Evolutionary conservation across 2,329 filamentous ascomycete genomes (phyloP), one percentile per base, ranked within the genome.

Genomic region (Aspergillus neoniger): DNA sequence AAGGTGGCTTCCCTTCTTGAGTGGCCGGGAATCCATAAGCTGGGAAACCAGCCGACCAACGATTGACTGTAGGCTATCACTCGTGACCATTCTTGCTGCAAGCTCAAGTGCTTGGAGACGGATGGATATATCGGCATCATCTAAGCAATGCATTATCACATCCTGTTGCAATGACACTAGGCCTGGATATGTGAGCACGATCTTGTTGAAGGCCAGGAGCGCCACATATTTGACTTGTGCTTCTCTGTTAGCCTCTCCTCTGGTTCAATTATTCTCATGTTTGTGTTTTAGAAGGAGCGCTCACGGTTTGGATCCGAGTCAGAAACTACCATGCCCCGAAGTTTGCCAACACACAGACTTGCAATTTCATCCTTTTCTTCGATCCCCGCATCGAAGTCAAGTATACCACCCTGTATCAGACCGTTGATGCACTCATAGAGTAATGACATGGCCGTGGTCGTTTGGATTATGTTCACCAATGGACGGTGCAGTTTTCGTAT

Each of bases 361-460:
- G 95, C 95, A 71, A 99, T 92, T 75, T 97, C 93, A 67, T 98
- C 93, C 41, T 91, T 90, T 57, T 94, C 93, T 36, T 88, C 84
- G 19, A 88, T 86, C 56, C 91, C 91, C 65, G 93, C 91, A 28
- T 88, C 87, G 48, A 89, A 91, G 32, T 92, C 91, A 53, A 99
- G 81, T 59, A 99, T 96, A 0, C 95, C 95, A 28, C 95, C 95
- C 74, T 97, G 93, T 61, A 99, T 96, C 64, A 99, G 96, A 23
- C 95, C 95, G 74, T 96, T 97, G 77, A 99, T 97, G 73, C 95
- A 99, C 77, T 99, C 95, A 70, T 99, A 99, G 5, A 98, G 80
- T 28, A 99, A 79, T n/a, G 95, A 98, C 95, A 98, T 98, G 28
- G 95, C 95, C 5, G 91, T 90, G 0, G 95, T 99, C 0, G 93